Base-by-base conservation (phyloP, 495 filamentous ascomycete genomes). In the Trichoderma erinaceum region DNA sequence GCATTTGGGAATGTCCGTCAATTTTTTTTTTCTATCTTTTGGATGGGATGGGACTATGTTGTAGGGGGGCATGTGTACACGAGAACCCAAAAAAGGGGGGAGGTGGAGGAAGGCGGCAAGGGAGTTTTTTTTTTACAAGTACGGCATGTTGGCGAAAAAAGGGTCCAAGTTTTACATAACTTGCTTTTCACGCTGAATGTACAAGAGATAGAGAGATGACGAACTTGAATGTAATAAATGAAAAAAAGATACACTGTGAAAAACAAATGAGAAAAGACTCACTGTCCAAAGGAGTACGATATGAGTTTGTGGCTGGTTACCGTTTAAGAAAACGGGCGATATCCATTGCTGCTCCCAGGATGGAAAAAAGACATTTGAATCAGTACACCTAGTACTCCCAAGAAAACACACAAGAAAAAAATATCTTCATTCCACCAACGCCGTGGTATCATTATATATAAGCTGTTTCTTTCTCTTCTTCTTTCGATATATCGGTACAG, bases 201-300 rank as follows among this genome's bases (percentile, higher is more conserved):
- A 61, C 56, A 61, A 61, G 56, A 61, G 56, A 61, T 61, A 61
- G 56, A 61, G 56, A 61, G 27, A 61, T 61, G 25, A 61, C 25
- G 56, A 61, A 21, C 52, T 61, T 61, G 56, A 61, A 61, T 61
- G 56, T 61, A 61, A 32, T 61, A n/a, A 13, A 29, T 32, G 25
- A 61, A 12, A 25, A 61, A 29, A 52, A 18, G 4, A n/a, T 52
- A 1, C n/a, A 52, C n/a, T 18, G 48, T 52, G 48, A 52, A 44
- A 44, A 61, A 32, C 32, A n/a, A 13, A 29, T 32, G 25, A n/a
- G n/a, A n/a, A n/a, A n/a, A 3, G 43, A 44, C 2, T 13, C 43
- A 44, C 43, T 44, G 43, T 44, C 4, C 1, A 44, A 11, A 3
- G 12, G 35, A 38, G 35, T 10, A 38, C 35, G 35, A 38, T 38